These are phyloP conservation scores for Eucalyptus decipiens DNA, from an alignment of 345 rosid genomes.

Conservation along the genomic window DNA sequence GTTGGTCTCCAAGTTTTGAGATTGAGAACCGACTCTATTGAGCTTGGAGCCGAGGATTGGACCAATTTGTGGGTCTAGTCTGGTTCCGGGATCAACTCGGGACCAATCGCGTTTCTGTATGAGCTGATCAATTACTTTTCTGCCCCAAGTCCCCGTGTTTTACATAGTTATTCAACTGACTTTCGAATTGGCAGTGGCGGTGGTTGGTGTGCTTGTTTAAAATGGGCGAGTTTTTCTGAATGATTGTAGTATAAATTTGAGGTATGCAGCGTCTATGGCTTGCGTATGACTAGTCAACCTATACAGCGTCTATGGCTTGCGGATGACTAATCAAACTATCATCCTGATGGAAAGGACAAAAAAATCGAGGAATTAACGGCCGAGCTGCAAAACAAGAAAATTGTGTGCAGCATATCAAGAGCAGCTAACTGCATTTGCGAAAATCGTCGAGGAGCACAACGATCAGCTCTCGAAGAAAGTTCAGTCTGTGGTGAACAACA, in stretches of 20 bases:
- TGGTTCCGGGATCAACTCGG: rapidly evolving
- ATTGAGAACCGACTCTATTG: rapidly evolving
- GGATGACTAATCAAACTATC: background rate
- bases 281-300: background rate
- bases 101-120: background rate
- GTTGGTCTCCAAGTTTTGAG: rapidly evolving
- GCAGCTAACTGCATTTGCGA: constrained; percentile 9
- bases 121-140: background rate
- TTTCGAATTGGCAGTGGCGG: background rate
- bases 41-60: too few relatives aligned
- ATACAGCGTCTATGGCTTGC: background rate
- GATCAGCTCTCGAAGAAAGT: constrained; percentile 7
- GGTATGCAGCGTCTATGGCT: background rate
- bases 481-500: constrained; percentile 6
- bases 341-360: constrained; percentile 3
- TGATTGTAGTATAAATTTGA: background rate
- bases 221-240: background rate
- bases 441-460: constrained; percentile 8
- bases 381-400: constrained; percentile 6
- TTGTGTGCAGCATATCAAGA: constrained; percentile 7
- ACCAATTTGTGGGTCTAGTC: too few relatives aligned
- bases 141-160: background rate
- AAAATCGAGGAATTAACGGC: constrained; percentile 12
- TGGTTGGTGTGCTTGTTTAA: background rate
- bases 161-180: background rate